Evolutionary conservation across 2,329 filamentous ascomycete genomes (phyloP).

Genomic region (Ophiocordyceps sinensis): DNA sequence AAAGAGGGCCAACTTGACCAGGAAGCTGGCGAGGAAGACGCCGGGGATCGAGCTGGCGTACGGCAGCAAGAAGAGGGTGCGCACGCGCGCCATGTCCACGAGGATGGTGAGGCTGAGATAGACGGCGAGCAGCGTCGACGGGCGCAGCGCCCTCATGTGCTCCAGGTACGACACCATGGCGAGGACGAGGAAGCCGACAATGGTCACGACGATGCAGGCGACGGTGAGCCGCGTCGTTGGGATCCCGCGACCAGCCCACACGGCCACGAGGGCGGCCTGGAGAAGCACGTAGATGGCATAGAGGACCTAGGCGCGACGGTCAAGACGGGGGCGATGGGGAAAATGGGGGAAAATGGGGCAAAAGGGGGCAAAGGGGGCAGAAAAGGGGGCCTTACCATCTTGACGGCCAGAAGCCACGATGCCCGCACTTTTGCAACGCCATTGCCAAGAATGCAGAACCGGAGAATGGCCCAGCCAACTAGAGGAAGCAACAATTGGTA

Average conservation of each 20-base stretch:
- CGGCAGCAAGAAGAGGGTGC: constrained; percentile 17
- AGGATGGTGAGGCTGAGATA: constrained; percentile 17
- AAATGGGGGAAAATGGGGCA: too few relatives aligned
- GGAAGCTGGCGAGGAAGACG: constrained; percentile 11
- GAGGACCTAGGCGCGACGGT: neutral
- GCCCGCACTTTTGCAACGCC: constrained; percentile 2
- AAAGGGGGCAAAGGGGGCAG: neutral
- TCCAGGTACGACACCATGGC: constrained; percentile 15
- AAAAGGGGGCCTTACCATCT: constrained; percentile 5
- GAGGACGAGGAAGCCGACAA: constrained; percentile 6
- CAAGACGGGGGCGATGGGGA: too few relatives aligned
- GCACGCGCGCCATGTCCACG: constrained; percentile 15
- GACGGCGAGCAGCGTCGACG: constrained; percentile 15
- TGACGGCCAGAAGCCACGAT: constrained; percentile 5
- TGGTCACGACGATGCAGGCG: constrained; percentile 4
- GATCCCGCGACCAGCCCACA: constrained; percentile 6
- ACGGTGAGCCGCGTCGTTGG: constrained; percentile 7
- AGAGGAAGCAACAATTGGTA: neutral
- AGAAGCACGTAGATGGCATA: constrained; percentile 4
- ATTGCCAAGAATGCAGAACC: constrained; percentile 2
- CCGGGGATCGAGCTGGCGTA: constrained; percentile 7
- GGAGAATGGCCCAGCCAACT: constrained; percentile 3
- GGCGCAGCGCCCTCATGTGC: constrained; percentile 15
- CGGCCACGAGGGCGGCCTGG: constrained; percentile 6
- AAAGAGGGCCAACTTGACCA: constrained; percentile 14